Evolutionary conservation across 371 early-diverging fungal species (phyloP).

Genomic region (Saksenaea oblongispora): DNA sequence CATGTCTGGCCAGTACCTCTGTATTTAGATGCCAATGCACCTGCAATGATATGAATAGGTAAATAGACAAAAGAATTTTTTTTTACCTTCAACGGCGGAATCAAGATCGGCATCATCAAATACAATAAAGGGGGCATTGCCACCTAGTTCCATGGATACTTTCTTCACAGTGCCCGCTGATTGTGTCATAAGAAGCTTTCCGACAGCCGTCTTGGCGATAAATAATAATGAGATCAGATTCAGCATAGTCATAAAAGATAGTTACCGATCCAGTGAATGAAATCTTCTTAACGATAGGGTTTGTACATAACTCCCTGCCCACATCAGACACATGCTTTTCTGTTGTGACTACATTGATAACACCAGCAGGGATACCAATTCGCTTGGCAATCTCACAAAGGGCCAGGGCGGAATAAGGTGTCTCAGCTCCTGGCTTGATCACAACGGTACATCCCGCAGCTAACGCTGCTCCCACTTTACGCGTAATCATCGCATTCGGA

Average conservation of each 20-base stretch:
- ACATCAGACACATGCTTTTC: constrained; percentile 61
- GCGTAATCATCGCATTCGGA: constrained; percentile 89
- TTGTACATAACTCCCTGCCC: constrained; percentile 69
- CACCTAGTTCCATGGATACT: constrained; percentile 80
- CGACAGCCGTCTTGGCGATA: constrained; percentile 56
- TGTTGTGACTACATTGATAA: constrained; percentile 80
- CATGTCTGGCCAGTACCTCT: constrained; percentile 89
- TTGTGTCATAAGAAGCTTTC: constrained; percentile 75
- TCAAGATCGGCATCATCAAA: constrained; percentile 82
- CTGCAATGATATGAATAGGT: constrained; percentile 11
- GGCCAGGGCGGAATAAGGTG: constrained; percentile 83
- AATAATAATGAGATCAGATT: background rate
- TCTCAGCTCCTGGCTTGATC: constrained; percentile 79
- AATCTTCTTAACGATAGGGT: constrained; percentile 68
- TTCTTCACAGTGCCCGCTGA: constrained; percentile 76
- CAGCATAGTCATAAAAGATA: constrained; percentile 9
- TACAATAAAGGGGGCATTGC: constrained; percentile 90
- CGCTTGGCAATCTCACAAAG: constrained; percentile 73
- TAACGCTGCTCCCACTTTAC: constrained; percentile 83
- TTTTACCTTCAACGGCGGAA: constrained; percentile 60
- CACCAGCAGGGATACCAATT: constrained; percentile 90
- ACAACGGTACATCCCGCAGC: constrained; percentile 82
- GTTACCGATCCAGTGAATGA: constrained; percentile 84
- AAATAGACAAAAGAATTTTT: constrained; percentile 14
- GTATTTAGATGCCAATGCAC: constrained; percentile 76